Base-by-base conservation (phyloP, 2,329 filamentous ascomycete genomes). In the Ophiostoma sp. region DNA sequence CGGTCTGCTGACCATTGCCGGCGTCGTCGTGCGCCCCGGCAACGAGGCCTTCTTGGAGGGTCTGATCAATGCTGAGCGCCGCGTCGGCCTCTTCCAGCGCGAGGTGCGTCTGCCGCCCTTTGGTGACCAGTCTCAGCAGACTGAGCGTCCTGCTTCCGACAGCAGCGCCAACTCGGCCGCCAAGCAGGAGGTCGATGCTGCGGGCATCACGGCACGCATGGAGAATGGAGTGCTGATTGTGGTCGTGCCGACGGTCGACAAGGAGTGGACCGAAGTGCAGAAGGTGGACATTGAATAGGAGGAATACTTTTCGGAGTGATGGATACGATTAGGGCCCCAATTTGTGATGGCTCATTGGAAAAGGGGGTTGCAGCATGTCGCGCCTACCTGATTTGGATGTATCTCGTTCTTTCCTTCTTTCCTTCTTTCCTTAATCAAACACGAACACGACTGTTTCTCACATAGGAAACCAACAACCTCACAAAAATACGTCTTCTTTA, bases 161-260 rank as follows among this genome's bases (percentile, higher is more conserved):
- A 66, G n/a, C 28, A 31, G 15, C 17, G 69, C 28, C 9, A 59
- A 50, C 4, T 39, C 31, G 17, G 77, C 57, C 36, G 72, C 31
- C 68, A 78, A 83, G 70, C 83, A 84, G 9, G 85, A 87, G 75
- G 84, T 96, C 19, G 91, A 94, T 77, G 87, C 85, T 0, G 87
- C 91, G 68, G 85, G 82, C 31, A 95, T 96, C 78, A 87, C 85
- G 2, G 93, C 93, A 2, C 93, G 90, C 82, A 86, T 97, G 82
- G 91, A 94, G 80, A 92, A 96, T 79, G 93, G 93, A 5, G 84
- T 97, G 0, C 81, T 97, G 77, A 84, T 91, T 48, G 86, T 97
- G n/a, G 90, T 88, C n/a, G 88, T 97, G 1, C 92, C 92, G 8
- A 95, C 94, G 84, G 78, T 79, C 57, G 72, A 73, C 57, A 88